Base-by-base conservation (phyloP, 2,329 filamentous ascomycete species). In the Penicillium concentricum region DNA sequence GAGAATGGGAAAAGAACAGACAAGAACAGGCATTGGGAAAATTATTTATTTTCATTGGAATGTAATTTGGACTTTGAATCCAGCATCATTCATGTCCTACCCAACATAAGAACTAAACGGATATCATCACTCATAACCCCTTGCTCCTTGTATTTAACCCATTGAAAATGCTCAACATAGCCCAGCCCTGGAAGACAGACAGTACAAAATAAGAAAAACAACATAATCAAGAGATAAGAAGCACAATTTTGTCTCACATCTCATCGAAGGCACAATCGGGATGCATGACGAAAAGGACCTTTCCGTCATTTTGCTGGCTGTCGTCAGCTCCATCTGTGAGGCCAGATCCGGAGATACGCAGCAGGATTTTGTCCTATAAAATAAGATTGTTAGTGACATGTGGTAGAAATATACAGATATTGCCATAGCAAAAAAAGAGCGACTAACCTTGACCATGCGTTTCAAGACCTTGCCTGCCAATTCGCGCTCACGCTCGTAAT, bases 211-310 rank as follows among this genome's bases (percentile, higher is more conserved):
- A 46, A 61, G 46, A 28, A 56, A 49, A 18, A 57, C 37, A 20
- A 50, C 20, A 41, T 24, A 39, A n/a, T 51, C 26, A 45, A 53
- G n/a, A 51, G 49, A 44, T 46, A 59, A 22, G 53, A 56, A 45
- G 26, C 10, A 60, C 65, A 54, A 68, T 58, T 63, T 63, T 51
- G 70, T 69, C 51, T 96, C 91, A 22, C 64, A 75, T 69, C 56
- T 77, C 75, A 55, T 96, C 92, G 10, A 95, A 82, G 0, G 90
- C 90, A 71, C 91, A 96, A 77, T 97, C 97, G 57, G 94, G 94
- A 78, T 99, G 94, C 64, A 99, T 72, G 26, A 97, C 89, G 72
- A 97, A 99, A 51, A 94, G 83, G 5, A 89, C 80, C 76, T 62
- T 82, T 69, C 66, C 78, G 63, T 70, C 73, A 70, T 64, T 77